Evolutionary conservation across 2,329 filamentous ascomycete genomes (phyloP).

Genomic region (Sporothrix brasiliensis): DNA sequence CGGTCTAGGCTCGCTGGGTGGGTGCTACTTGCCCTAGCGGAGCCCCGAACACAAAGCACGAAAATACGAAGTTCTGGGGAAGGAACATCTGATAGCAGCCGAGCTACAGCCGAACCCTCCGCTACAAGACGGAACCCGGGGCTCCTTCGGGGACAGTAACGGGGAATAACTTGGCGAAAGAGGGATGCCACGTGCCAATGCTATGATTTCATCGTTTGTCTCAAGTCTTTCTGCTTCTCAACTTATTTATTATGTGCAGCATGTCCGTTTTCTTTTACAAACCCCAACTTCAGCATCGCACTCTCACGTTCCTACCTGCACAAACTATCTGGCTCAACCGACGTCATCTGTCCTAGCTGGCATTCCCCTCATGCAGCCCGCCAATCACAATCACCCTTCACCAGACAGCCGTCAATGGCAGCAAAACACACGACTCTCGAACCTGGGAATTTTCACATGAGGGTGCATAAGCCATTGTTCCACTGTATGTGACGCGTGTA

Average conservation of each 20-base stretch:
- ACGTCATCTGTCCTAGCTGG: conserved; percentile 23
- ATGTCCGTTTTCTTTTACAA: background rate
- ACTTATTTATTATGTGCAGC: no score
- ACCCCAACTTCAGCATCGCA: background rate
- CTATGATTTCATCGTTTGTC: background rate
- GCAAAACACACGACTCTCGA: conserved; percentile 10
- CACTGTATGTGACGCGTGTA: background rate
- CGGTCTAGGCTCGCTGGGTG: conserved; percentile 10
- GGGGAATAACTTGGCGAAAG: background rate
- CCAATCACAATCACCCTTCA: conserved; percentile 1
- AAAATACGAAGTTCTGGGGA: conserved; percentile 9
- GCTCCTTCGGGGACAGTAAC: background rate
- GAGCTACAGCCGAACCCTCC: conserved; percentile 24
- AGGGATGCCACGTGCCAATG: background rate
- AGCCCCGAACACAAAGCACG: conserved; percentile 3
- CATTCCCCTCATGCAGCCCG: background rate
- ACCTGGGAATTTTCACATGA: conserved; percentile 14
- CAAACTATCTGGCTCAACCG: conserved; percentile 16
- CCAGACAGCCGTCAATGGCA: background rate
- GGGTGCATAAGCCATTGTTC: background rate
- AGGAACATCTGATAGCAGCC: conserved; percentile 13
- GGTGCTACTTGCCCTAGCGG: conserved; percentile 4
- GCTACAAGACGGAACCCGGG: conserved; percentile 12
- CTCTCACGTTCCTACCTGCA: background rate
- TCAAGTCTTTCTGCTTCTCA: background rate